Evolutionary conservation across 495 filamentous ascomycete species (phyloP).

Genomic region (Penicillium ochrochloron): DNA sequence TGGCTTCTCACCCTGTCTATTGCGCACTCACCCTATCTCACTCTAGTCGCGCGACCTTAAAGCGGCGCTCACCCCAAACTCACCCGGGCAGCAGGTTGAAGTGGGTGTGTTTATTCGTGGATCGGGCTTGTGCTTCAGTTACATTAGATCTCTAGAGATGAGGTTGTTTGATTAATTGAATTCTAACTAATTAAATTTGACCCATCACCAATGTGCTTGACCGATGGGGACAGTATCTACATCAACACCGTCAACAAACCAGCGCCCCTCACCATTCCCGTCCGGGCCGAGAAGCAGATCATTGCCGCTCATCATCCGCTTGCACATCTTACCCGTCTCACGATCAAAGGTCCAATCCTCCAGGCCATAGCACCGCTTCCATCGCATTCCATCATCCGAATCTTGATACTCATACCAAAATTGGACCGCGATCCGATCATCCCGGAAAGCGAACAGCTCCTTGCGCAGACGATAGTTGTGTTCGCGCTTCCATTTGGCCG

Average conservation of each 20-base stretch:
- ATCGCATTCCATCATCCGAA: conserved; percentile 64
- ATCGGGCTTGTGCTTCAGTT: not conserved
- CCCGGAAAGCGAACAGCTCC: conserved; percentile 74
- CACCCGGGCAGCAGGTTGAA: no score
- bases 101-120: no score
- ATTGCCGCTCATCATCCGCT: conserved; percentile 91
- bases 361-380: conserved; percentile 89
- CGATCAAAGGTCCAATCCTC: conserved; percentile 90
- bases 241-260: conserved; percentile 70
- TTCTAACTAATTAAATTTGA: not conserved
- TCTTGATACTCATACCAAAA: conserved; percentile 94
- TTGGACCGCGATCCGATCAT: conserved; percentile 73
- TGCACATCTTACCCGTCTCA: conserved; percentile 76
- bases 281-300: conserved; percentile 68
- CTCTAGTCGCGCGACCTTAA: no score
- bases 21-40: no score
- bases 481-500: conserved; percentile 78
- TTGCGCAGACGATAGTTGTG: conserved; percentile 78
- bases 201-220: conserved; percentile 74
- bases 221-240: conserved; percentile 73
- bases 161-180: not conserved
- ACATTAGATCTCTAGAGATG: not conserved
- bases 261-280: conserved; percentile 54
- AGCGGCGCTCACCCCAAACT: no score
- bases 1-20: no score